These are phyloP conservation scores for Heliamphora pulchella DNA, from an alignment of 179 eudicot genomes.

Conservation along the genomic window DNA sequence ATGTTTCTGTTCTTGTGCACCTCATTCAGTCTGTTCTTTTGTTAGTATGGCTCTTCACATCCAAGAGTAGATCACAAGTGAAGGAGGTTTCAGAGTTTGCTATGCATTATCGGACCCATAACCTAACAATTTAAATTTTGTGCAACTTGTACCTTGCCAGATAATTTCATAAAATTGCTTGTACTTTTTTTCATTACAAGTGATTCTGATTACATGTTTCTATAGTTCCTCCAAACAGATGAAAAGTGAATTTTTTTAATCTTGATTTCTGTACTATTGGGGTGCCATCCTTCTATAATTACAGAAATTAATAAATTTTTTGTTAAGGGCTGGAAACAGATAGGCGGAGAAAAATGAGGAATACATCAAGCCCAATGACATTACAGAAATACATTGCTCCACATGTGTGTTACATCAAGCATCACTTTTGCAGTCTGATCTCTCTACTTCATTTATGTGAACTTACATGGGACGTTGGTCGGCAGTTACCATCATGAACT, in stretches of 20 bases:
- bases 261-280: background rate
- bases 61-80: background rate
- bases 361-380: no score
- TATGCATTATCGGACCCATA: background rate
- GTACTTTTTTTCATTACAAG: constrained; percentile 1
- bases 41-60: background rate
- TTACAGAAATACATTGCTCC: no score
- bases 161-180: background rate
- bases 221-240: background rate
- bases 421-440: no score
- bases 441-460: no score
- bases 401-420: no score
- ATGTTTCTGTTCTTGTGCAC: background rate
- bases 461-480: no score
- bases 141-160: background rate
- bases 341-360: no score
- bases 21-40: background rate
- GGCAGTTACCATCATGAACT: no score
- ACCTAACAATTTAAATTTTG: background rate
- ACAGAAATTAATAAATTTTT: no score
- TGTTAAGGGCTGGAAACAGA: no score
- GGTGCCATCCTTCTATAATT: background rate
- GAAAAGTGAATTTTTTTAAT: background rate
- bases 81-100: background rate
- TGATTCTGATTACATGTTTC: background rate